These are phyloP conservation scores for Monilinia fructicola DNA, from an alignment of 2,329 filamentous ascomycete genomes.

Conservation along the genomic window DNA sequence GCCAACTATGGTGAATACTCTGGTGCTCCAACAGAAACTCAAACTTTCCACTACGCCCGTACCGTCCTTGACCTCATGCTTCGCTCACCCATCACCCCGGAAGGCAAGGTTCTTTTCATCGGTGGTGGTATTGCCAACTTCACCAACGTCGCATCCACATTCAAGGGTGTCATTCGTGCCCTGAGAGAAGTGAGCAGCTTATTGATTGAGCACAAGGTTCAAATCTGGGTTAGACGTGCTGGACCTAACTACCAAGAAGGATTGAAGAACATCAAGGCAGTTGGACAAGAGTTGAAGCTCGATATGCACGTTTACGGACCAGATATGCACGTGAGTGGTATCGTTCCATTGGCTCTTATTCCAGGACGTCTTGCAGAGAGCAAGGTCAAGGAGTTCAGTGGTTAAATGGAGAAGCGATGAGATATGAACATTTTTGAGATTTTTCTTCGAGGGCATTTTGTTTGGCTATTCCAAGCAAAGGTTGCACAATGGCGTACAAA, in stretches of 20 bases:
- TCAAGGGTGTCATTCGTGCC: conserved; percentile 99
- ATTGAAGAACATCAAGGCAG: conserved; percentile 99
- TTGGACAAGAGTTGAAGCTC: conserved; percentile 88
- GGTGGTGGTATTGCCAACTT: conserved; percentile 99
- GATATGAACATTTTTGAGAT: conserved; percentile 29
- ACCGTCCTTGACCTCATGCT: conserved; percentile 98
- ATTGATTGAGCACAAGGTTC: conserved; percentile 92
- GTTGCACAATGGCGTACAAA: conserved; percentile 35
- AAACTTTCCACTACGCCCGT: conserved; percentile 98
- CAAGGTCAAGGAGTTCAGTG: conserved; percentile 57
- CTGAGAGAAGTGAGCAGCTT: conserved; percentile 84
- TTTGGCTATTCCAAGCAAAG: conserved; percentile 25
- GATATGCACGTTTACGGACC: conserved; percentile 89
- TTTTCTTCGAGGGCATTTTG: conserved; percentile 30
- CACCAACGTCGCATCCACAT: conserved; percentile 98
- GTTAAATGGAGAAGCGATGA: conserved; percentile 30
- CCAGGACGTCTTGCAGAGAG: conserved; percentile 63
- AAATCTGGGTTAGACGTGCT: conserved; percentile 90
- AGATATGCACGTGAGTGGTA: conserved; percentile 88
- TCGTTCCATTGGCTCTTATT: conserved; percentile 85
- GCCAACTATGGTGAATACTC: conserved; percentile 99
- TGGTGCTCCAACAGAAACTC: conserved; percentile 95
- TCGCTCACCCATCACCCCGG: conserved; percentile 75
- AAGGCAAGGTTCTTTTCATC: conserved; percentile 99
- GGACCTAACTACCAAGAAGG: conserved; percentile 99